These are phyloP conservation scores for Amphichorda felina DNA, from an alignment of 2,329 filamentous ascomycete genomes.

Conservation along the genomic window DNA sequence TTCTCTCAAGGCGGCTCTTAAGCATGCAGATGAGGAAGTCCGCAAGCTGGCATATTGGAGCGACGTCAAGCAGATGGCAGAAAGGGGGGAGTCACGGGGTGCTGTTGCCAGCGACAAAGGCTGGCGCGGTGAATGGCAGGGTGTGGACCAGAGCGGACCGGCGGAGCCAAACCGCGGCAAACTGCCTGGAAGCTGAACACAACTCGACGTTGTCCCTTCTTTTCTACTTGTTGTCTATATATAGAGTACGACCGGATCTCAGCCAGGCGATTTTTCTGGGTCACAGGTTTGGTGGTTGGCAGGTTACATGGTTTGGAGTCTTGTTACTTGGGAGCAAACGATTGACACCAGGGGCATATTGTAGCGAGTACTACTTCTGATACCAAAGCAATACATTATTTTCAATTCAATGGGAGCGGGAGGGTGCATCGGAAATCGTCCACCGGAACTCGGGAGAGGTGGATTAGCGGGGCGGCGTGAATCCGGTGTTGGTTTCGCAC, in stretches of 20 bases:
- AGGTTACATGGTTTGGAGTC: too few species aligned
- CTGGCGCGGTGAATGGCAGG: slow-evolving; percentile 31
- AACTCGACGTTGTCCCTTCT: slow-evolving; percentile 2
- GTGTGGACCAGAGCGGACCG: slow-evolving; percentile 41
- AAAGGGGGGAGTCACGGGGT: slow-evolving; percentile 32
- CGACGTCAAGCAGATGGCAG: slow-evolving; percentile 61
- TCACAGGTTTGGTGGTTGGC: too few species aligned
- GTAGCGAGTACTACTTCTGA: too few species aligned
- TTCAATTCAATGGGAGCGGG: too few species aligned
- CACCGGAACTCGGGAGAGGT: too few species aligned
- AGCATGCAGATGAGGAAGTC: slow-evolving; percentile 71
- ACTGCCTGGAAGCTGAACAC: slow-evolving; percentile 5
- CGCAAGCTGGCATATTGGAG: slow-evolving; percentile 79
- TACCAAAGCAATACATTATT: too few species aligned
- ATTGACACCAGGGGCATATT: too few species aligned
- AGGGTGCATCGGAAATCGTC: too few species aligned
- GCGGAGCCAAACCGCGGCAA: slow-evolving; percentile 19
- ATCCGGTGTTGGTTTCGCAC: too few species aligned
- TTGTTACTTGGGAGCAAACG: too few species aligned
- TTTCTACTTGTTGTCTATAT: neutral
- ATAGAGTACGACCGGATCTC: neutral
- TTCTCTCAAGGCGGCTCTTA: slow-evolving; percentile 61
- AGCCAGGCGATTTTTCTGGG: neutral
- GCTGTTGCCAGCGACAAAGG: slow-evolving; percentile 26
- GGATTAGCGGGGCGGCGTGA: too few species aligned